Evolutionary conservation across 768 basidiomycete species (phyloP).

Genomic region (Daedaleopsis nitida): DNA sequence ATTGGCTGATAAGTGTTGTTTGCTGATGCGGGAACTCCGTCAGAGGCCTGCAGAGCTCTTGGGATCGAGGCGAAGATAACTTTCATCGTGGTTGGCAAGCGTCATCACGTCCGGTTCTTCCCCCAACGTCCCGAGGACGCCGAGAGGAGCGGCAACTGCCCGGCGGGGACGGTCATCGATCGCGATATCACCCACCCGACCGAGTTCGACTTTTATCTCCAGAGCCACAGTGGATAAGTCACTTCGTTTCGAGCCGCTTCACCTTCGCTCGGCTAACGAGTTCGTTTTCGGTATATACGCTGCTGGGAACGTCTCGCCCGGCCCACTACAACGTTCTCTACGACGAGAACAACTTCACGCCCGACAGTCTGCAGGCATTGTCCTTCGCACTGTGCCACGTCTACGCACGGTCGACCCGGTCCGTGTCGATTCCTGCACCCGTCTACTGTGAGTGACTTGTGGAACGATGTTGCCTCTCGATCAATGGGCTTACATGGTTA

Average conservation of each 20-base stretch:
- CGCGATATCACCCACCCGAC: constrained; percentile 66
- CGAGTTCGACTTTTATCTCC: constrained; percentile 79
- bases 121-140: constrained; percentile 44
- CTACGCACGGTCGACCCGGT: constrained; percentile 78
- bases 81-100: constrained; percentile 78
- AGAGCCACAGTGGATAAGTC: constrained; percentile 65
- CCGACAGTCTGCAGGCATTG: constrained; percentile 67
- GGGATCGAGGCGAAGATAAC: constrained; percentile 69
- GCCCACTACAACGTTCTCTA: constrained; percentile 57
- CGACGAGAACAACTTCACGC: constrained; percentile 64
- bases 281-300: constrained; percentile 19
- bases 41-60: constrained; percentile 65
- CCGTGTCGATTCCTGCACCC: constrained; percentile 81
- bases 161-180: constrained; percentile 80
- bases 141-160: constrained; percentile 73
- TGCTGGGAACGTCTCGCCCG: constrained; percentile 74
- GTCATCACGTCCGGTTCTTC: constrained; percentile 71
- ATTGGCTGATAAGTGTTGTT: neutral
- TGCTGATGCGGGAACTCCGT: neutral
- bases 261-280: constrained; percentile 6
- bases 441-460: constrained; percentile 64
- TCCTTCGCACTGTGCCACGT: constrained; percentile 81
- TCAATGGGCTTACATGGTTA: neutral
- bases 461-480: neutral
- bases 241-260: neutral